Base-by-base conservation (phyloP, 345 rosid species). In the Eutrema yunnanense region DNA sequence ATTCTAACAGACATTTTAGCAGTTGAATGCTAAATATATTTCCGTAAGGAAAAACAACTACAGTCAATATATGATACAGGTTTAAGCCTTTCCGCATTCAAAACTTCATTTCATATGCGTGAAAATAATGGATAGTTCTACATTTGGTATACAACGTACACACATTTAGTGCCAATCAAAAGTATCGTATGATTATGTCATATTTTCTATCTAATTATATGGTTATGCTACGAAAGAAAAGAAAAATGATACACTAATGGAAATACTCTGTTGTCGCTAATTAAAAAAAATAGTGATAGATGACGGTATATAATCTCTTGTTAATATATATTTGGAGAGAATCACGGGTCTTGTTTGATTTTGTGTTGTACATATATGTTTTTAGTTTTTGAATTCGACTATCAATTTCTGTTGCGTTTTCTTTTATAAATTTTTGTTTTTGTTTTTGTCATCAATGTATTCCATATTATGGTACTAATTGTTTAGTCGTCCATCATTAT, bases 401-500 rank as follows among this genome's bases (percentile, higher is more conserved):
- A 16, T 16, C 16, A 16, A 16, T 16, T 16, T 16, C 16, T 16
- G 16, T 16, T 16, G 16, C 16, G 16, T 16, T 16, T 16, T 16
- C 16, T 0, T 16, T 16, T 16, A 16, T 16, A 16, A 16, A 16
- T 16, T 16, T 16, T 16, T 16, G 16, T 16, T 16, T 16, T 16
- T 16, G 0, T 53, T 41, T 27, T 14, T 16, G 44, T 42, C 41
- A 53, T 29, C 47, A 49, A 37, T 49, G 44, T 47, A 43, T 50
- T 36, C 19, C 19, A 64, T 19, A 48, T n/a, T 30, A 47, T 63
- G 43, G 42, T 63, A 19, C 16, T 26, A n/a, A 26, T 58, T 36
- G 13, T 70, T 26, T 70, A 66, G 56, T 69, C 38, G 8, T 43
- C 73, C 44, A 56, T 56, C 64, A 55, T 19, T 43, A 16, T 65